A percentile compares a stretch with the other conserved stretches of the same genome.
Evolutionary conservation across 1,284 basidiomycete species (phyloP).

Genomic region (Schizophyllum commune): DNA sequence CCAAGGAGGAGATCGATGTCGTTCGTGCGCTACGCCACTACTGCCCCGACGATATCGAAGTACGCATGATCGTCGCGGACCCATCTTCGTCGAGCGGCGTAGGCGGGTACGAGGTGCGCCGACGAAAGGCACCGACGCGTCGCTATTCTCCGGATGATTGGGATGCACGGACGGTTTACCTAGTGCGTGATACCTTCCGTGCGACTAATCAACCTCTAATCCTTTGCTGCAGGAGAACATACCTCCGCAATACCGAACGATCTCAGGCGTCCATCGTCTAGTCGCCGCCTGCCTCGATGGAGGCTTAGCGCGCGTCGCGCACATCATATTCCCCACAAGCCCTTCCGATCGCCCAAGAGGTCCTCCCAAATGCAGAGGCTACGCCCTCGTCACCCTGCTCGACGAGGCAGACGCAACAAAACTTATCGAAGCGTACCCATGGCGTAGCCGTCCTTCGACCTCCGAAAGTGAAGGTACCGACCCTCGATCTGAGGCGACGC

Average conservation of each 20-base stretch:
- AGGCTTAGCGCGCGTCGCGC: conserved; percentile 33
- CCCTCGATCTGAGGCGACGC: conserved; percentile 33
- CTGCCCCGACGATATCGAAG: conserved; percentile 39
- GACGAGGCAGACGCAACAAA: conserved; percentile 28
- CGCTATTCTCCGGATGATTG: conserved; percentile 32
- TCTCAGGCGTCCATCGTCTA: conserved; percentile 41
- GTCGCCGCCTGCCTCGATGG: conserved; percentile 28
- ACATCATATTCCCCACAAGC: conserved; percentile 48
- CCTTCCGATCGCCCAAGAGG: conserved; percentile 48
- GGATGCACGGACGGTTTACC: conserved; percentile 56
- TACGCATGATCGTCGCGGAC: conserved; percentile 47
- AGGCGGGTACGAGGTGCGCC: conserved; percentile 15
- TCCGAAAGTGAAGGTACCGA: conserved; percentile 8
- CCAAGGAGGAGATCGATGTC: conserved; percentile 37
- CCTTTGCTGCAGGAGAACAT: conserved; percentile 51
- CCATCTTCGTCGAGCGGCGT: conserved; percentile 28
- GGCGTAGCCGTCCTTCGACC: conserved; percentile 28
- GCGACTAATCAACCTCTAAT: neutral
- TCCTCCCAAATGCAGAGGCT: conserved; percentile 57
- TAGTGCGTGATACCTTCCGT: conserved; percentile 35
- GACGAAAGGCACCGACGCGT: conserved; percentile 30
- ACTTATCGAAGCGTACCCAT: conserved; percentile 50
- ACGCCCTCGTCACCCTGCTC: conserved; percentile 56
- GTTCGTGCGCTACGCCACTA: conserved; percentile 47
- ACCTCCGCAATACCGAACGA: conserved; percentile 42